phyloP scores from a whole-genome alignment of 176 grass and related monocot genomes.

The Olyra latifolia region DNA sequence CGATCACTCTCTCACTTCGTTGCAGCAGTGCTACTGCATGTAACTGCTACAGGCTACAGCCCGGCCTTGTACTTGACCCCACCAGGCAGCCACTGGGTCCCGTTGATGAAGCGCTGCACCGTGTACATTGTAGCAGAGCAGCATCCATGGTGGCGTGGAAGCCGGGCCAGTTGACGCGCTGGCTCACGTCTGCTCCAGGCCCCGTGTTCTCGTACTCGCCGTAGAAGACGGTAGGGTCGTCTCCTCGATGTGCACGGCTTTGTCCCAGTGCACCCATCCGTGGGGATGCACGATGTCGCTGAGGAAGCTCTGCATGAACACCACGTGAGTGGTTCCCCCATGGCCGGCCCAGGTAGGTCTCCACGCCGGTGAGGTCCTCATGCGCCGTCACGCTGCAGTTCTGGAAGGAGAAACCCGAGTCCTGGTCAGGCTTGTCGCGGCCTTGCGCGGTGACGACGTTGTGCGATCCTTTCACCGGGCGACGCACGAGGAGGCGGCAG shows the following conservation, averaged over 20 bases:
- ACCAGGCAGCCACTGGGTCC: no score
- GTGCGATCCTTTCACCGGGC: conserved; percentile 7
- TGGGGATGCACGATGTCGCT: background rate
- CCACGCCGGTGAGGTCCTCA: conserved; percentile 18
- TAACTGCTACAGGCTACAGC: no score
- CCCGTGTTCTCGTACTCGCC: background rate
- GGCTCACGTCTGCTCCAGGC: background rate
- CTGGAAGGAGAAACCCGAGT: conserved; percentile 35
- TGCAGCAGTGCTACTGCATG: no score
- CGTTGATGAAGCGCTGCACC: no score
- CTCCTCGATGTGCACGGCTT: background rate
- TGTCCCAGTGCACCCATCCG: background rate
- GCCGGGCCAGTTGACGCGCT: background rate
- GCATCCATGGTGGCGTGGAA: background rate
- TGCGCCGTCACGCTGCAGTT: conserved; percentile 15
- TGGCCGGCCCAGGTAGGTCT: conserved; percentile 36
- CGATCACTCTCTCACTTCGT: no score
- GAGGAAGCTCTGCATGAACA: background rate
- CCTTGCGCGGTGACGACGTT: conserved; percentile 41
- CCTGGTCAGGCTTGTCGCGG: conserved; percentile 28
- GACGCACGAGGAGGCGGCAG: conserved; percentile 31
- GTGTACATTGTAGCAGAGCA: no score
- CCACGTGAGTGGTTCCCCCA: conserved; percentile 26
- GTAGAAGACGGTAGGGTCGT: background rate
- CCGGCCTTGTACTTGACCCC: no score